These are phyloP conservation scores for Glycine tomentella DNA, from an alignment of 306 rosid genomes.

Conservation along the genomic window DNA sequence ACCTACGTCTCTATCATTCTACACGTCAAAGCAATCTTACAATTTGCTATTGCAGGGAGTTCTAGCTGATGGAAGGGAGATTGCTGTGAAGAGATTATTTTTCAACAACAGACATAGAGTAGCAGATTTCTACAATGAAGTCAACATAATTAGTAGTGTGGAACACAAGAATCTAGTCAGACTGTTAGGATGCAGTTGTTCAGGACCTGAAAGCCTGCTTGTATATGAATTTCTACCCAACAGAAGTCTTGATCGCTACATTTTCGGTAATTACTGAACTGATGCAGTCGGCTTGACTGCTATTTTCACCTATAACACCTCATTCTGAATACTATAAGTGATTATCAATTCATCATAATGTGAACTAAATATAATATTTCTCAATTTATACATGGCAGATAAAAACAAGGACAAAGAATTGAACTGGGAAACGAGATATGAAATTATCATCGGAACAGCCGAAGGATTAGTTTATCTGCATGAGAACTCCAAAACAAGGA, in stretches of 20 bases:
- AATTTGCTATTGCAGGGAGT: slow-evolving; percentile 55
- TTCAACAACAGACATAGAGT: slow-evolving; percentile 88
- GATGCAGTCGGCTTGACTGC: slow-evolving; percentile 10
- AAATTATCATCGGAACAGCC: slow-evolving; percentile 72
- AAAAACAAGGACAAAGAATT: slow-evolving; percentile 64
- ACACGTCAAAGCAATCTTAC: slow-evolving; percentile 15
- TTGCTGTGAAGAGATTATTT: slow-evolving; percentile 90
- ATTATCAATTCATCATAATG: slow-evolving; percentile 10
- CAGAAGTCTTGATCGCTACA: slow-evolving; percentile 63
- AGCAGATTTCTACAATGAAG: slow-evolving; percentile 87
- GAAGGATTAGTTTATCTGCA: slow-evolving; percentile 91
- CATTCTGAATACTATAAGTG: background rate
- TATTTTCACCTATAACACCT: slow-evolving; percentile 14
- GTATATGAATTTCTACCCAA: slow-evolving; percentile 69
- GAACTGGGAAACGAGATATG: slow-evolving; percentile 84
- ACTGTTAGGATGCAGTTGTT: slow-evolving; percentile 86
- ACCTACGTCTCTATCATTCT: slow-evolving; percentile 25
- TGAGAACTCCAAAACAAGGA: slow-evolving; percentile 70
- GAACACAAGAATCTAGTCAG: slow-evolving; percentile 90
- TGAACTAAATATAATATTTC: slow-evolving; percentile 25
- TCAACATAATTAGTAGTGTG: slow-evolving; percentile 81
- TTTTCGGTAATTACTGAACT: slow-evolving; percentile 67
- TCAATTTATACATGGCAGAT: slow-evolving; percentile 56
- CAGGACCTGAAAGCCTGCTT: slow-evolving; percentile 96
- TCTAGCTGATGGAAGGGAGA: slow-evolving; percentile 86